Percentiles rank a stretch among this genome's conserved stretches.
Conservation (phyloP, 805 yeast species). For the Ogataea allantospora region DNA sequence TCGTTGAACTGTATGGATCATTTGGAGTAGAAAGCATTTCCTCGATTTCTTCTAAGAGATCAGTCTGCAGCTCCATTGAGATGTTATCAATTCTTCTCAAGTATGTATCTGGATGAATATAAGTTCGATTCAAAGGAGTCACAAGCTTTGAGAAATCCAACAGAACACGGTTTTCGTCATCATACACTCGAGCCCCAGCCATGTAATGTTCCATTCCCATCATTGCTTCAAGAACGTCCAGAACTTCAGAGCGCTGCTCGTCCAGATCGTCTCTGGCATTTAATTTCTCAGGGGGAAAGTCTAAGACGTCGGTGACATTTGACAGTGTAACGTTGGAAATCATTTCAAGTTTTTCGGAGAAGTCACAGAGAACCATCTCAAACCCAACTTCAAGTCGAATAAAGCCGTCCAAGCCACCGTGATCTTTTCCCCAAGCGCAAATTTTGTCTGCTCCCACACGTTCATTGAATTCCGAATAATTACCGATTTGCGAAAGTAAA, state of each 20-base stretch:
- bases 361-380: slow-evolving; percentile 62
- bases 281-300: slow-evolving; percentile 35
- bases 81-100: slow-evolving; percentile 37
- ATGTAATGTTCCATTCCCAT: slow-evolving; percentile 43
- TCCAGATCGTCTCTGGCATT: slow-evolving; percentile 10
- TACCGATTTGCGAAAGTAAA: slow-evolving; percentile 36
- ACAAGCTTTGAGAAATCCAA: slow-evolving; percentile 53
- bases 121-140: slow-evolving; percentile 53
- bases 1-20: slow-evolving; percentile 41
- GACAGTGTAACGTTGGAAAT: slow-evolving; percentile 44
- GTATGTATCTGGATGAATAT: slow-evolving; percentile 49
- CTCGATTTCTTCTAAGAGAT: slow-evolving; percentile 38
- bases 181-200: slow-evolving; percentile 47
- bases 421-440: slow-evolving; percentile 53
- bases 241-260: slow-evolving; percentile 19
- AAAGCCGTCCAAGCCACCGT: slow-evolving; percentile 52
- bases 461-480: slow-evolving; percentile 39
- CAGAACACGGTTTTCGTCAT: slow-evolving; percentile 47
- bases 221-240: slow-evolving; percentile 33
- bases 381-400: slow-evolving; percentile 60
- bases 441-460: slow-evolving; percentile 46
- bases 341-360: slow-evolving; percentile 45
- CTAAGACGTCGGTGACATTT: slow-evolving; percentile 37
- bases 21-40: slow-evolving; percentile 29
- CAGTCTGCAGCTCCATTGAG: slow-evolving; percentile 34